Conservation (phyloP, 768 basidiomycete genomes). For the Hypholoma sublateritium region DNA sequence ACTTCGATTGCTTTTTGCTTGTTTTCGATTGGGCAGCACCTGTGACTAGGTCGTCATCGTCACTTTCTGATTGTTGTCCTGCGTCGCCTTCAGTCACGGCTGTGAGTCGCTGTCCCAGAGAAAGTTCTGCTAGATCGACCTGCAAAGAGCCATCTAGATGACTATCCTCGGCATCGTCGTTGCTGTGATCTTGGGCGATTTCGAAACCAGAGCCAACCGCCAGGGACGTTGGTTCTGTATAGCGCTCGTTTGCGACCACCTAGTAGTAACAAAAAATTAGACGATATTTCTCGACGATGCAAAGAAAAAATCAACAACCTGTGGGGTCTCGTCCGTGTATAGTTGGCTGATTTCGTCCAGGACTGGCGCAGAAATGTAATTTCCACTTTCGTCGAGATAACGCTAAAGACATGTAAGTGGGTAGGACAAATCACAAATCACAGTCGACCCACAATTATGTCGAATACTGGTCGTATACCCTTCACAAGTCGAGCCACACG, state of each 20-base stretch:
- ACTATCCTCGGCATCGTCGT: slow-evolving; percentile 46
- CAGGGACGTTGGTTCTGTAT: slow-evolving; percentile 61
- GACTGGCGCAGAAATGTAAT: slow-evolving; percentile 51
- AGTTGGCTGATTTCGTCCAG: slow-evolving; percentile 37
- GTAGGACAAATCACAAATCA: neutral
- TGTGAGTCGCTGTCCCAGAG: slow-evolving; percentile 86
- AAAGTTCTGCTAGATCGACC: slow-evolving; percentile 85
- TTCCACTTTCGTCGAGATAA: slow-evolving; percentile 53
- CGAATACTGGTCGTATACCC: slow-evolving; percentile 60
- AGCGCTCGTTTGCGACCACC: slow-evolving; percentile 60
- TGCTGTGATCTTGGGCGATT: slow-evolving; percentile 57
- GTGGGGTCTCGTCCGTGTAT: slow-evolving; percentile 1
- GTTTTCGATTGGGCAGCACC: slow-evolving; percentile 24
- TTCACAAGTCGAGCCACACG: slow-evolving; percentile 54
- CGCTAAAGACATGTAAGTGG: neutral
- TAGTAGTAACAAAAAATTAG: slow-evolving; percentile 18
- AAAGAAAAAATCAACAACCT: slow-evolving; percentile 10
- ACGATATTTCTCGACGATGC: neutral
- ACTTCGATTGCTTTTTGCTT: slow-evolving; percentile 29
- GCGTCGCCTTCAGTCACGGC: slow-evolving; percentile 60
- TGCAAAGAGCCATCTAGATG: slow-evolving; percentile 72
- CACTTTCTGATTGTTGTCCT: slow-evolving; percentile 45
- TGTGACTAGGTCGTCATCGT: slow-evolving; percentile 31
- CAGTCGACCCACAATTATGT: slow-evolving; percentile 49
- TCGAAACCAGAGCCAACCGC: slow-evolving; percentile 67